These are phyloP conservation scores for Penicillium sclerotiorum DNA, from an alignment of 2,329 filamentous ascomycete species.

Conservation along the genomic window DNA sequence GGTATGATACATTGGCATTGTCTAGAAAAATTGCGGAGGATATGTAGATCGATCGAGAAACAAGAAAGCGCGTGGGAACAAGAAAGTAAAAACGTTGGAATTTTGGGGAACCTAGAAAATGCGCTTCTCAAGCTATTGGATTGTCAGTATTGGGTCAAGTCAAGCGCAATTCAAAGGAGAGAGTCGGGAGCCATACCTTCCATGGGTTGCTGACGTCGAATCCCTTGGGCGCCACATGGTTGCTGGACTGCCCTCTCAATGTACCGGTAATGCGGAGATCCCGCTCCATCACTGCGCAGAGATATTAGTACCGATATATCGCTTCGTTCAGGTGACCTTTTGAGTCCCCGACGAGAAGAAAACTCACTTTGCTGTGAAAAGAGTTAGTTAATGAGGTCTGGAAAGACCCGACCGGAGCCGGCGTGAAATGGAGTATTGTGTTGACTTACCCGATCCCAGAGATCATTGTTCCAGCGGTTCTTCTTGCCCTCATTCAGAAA, in stretches of 20 bases:
- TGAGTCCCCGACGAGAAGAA: constrained; percentile 2
- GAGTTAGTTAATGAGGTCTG: constrained; percentile 44
- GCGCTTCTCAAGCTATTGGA: constrained; percentile 43
- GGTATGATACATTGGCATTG: constrained; percentile 27
- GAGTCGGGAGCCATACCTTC: constrained; percentile 65
- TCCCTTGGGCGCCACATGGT: constrained; percentile 59
- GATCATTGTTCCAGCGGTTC: constrained; percentile 61
- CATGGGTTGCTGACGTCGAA: constrained; percentile 70
- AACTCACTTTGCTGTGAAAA: constrained; percentile 57
- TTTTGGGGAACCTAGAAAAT: constrained; percentile 36
- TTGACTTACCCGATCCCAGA: constrained; percentile 64
- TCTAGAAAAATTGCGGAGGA: constrained; percentile 27
- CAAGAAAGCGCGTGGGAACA: constrained; percentile 25
- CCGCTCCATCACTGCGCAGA: constrained; percentile 64
- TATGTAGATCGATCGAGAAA: constrained; percentile 27
- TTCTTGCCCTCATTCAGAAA: constrained; percentile 67
- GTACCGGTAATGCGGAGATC: constrained; percentile 65
- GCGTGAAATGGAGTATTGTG: constrained; percentile 10
- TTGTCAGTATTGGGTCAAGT: constrained; percentile 30
- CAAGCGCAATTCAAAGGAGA: no score
- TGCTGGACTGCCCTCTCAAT: constrained; percentile 64
- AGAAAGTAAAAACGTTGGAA: constrained; percentile 23
- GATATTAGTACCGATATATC: constrained; percentile 21
- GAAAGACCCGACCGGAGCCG: constrained; percentile 14
- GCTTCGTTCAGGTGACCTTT: neutral